Evolutionary conservation across 345 rosid genomes (phyloP), one percentile per base, ranked within the genome.

Genomic region (Eucalyptus decipiens): DNA sequence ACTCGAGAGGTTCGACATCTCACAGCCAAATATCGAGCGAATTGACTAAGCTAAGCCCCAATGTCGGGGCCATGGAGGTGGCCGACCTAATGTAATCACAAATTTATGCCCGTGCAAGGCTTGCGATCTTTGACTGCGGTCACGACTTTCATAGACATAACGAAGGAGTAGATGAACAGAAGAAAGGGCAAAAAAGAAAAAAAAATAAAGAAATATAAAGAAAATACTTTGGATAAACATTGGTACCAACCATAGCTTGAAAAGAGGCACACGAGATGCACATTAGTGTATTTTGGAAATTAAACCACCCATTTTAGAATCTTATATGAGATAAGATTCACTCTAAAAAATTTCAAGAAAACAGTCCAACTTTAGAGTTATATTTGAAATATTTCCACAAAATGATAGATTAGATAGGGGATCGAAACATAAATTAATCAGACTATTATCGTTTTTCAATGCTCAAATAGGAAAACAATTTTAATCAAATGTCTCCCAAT

Each of bases 331-430:
- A 72, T 37, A 72, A 37, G 4, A 9, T 24, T 7, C 3, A 2
- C 15, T 37, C 24, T 37, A 37, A 21, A 34, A 5, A 10, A 7
- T 65, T 67, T 34, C 9, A 9, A 65, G 43, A 72, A 37, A 19
- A 1, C 0, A 14, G 8, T 37, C 81, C 26, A 37, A 37, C 2
- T 72, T 37, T 34, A 5, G 4, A 34, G 43, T 18, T 1, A 19
- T 32, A 69, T 17, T 72, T 10, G 2, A 37, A 21, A 19, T 37
- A 19, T 19, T 19, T 19, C 15, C 45, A 19, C 13, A 23, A 21
- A 72, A 37, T 11, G 4, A 19, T 3, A 72, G 1, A 3, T 12
- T 23, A 4, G 0, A 6, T 24, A 37, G 0, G 1, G 0, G 14
- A 72, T 76, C 5, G 1, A 37, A 37, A 0, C 16, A 21, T 21